Evolutionary conservation across 1,284 basidiomycete species (phyloP), one percentile per base, ranked within the genome.

Genomic region (Athelia psychrophila): DNA sequence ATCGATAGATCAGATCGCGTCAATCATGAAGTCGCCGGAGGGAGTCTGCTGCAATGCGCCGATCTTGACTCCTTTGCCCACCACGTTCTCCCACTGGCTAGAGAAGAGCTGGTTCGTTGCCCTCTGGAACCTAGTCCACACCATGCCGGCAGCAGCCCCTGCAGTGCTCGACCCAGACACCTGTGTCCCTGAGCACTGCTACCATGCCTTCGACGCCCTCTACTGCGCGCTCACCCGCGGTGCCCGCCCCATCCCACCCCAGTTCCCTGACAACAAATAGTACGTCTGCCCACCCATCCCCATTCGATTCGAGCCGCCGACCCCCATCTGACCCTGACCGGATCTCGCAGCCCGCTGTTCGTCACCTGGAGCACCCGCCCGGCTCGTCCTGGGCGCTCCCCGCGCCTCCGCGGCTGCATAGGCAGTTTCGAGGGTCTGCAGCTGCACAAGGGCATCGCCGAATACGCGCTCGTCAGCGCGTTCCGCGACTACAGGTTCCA

Each of bases 331-430:
- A n/a, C n/a, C n/a, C n/a, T n/a, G n/a, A n/a, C n/a, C n/a, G n/a
- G n/a, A n/a, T n/a, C n/a, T n/a, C 24, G 32, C 59, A 95, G 94
- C 68, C 94, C 95, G 6, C 77, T 99, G 52, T 99, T 99, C 70
- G 93, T 99, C 32, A 98, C 96, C 2, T 99, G 96, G 95, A 95
- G 94, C 72, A 90, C 75, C 49, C 80, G 74, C 55, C 77, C 78
- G 50, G 76, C 79, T 54, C 79, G 81, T 56, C 68, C 81, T 22
- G 81, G 82, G 42, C 78, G 80, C 54, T 70, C 81, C 22, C 77
- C 84, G 35, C 76, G 84, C 46, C 75, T 99, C 54, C 77, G 96
- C 54, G 96, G 96, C 22, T 99, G 96, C 71, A 98, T 99, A 60
- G 96, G 96, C 61, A 95, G 85, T 65, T 99, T 99, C 65, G 84